These are phyloP conservation scores for Coemansia sp. DNA, from an alignment of 192 early-diverging fungal genomes.

Conservation along the genomic window DNA sequence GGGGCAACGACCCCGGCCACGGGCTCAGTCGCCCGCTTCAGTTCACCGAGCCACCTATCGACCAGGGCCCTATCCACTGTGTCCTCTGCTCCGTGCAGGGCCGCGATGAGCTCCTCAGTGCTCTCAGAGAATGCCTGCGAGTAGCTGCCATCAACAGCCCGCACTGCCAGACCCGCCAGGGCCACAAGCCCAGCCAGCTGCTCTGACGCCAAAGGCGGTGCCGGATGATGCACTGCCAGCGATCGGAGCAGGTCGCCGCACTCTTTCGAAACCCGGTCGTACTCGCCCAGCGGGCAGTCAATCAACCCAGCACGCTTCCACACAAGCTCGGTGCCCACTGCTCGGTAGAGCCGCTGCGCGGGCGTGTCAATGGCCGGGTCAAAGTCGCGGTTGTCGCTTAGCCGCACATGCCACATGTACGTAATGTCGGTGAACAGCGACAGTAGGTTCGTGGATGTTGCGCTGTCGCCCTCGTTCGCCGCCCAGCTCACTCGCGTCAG, in stretches of 20 bases:
- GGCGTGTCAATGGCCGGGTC: constrained; percentile 4
- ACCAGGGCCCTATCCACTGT: neutral
- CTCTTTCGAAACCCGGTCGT: neutral
- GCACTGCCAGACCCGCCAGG: neutral
- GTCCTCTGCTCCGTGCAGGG: neutral
- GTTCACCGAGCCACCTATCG: constrained; percentile 2
- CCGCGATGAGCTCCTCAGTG: neutral
- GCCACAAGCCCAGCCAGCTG: constrained; percentile 4
- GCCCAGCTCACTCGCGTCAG: constrained; percentile 28
- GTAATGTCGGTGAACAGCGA: constrained; percentile 23
- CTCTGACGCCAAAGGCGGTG: neutral
- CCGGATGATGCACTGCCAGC: constrained; percentile 7
- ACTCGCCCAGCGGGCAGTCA: constrained; percentile 9
- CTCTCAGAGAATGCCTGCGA: neutral
- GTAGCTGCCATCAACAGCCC: neutral
- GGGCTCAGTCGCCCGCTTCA: neutral
- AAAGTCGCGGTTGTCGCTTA: neutral
- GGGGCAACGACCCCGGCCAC: neutral
- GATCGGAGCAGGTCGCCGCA: constrained; percentile 13
- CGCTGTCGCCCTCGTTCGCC: constrained; percentile 6
- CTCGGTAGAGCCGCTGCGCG: constrained; percentile 1
- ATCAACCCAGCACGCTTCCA: constrained; percentile 15
- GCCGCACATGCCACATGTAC: constrained; percentile 13
- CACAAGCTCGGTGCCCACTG: constrained; percentile 30
- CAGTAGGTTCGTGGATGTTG: neutral